phyloP scores from a whole-genome alignment of 2,329 filamentous ascomycete genomes.

The Colletotrichum camelliae region DNA sequence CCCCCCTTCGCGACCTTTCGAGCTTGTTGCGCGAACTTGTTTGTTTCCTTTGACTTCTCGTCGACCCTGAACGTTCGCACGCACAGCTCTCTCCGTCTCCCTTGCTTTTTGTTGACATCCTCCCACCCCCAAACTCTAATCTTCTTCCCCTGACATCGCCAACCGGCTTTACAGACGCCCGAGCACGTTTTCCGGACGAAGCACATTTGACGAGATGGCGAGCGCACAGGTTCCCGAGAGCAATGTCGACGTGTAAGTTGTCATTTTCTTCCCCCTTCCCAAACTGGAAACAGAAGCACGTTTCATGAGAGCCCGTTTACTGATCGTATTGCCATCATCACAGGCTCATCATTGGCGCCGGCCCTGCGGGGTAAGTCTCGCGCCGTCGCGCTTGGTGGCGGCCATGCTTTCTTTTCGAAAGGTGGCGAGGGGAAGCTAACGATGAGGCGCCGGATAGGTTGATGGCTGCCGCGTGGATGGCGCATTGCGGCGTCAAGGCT shows the following conservation, averaged over 20 bases:
- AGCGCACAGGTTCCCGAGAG: constrained; percentile 21
- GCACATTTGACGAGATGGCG: neutral
- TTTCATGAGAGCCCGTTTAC: neutral
- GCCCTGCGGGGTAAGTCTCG: constrained; percentile 24
- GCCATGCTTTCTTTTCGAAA: neutral
- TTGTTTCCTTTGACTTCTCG: neutral
- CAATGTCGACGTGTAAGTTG: constrained; percentile 32
- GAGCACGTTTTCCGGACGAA: neutral
- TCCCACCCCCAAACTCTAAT: neutral
- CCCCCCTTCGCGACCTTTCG: neutral
- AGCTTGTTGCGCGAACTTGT: neutral
- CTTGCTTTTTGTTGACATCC: neutral
- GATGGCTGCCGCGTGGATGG: constrained; percentile 50
- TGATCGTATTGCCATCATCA: constrained; percentile 11
- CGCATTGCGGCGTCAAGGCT: constrained; percentile 42
- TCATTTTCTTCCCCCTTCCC: neutral
- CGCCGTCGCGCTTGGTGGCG: neutral
- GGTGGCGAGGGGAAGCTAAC: neutral
- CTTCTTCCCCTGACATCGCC: neutral
- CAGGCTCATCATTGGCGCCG: constrained; percentile 46
- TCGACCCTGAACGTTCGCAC: neutral
- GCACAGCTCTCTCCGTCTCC: neutral
- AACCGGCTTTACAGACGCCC: neutral
- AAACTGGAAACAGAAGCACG: neutral
- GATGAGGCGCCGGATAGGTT: constrained; percentile 37